Base-by-base conservation (phyloP, 306 rosid species). In the Cicer cuneatum region DNA sequence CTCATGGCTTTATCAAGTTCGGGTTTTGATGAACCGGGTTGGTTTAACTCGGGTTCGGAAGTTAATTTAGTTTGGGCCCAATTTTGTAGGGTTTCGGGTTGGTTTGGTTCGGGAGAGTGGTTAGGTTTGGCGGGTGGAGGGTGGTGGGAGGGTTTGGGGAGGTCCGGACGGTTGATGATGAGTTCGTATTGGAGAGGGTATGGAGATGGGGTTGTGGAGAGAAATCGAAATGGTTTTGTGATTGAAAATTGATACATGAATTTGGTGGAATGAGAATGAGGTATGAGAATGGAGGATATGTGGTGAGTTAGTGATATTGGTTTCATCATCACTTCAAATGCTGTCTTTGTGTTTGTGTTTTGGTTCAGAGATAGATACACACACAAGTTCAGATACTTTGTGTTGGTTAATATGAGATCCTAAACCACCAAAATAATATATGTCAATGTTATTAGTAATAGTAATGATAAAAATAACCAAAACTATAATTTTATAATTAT, bases 171-270 rank as follows among this genome's bases (percentile, higher is more conserved):
- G 78, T 67, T 85, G 85, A 93, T 73, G 52, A 91, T 89, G 69
- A 91, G 49, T n/a, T 93, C 97, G 82, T 93, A 93, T 5, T 93
- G 96, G 24, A 93, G 98, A 2, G 98, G 98, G 78, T 81, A 93
- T 0, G 75, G 88, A 6, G 98, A 85, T 51, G 84, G 80, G 1
- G 68, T 80, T 65, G 93, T 85, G 18, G 90, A 87, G 43, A 88
- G 80, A 10, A 65, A 41, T 2, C 72, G 62, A 5, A 38, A 24
- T 8, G 0, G 43, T 40, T 39, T 21, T 1, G 11, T 7, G 24
- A n/a, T 16, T 13, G 56, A 7, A 0, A 13, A n/a, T 1, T 18
- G 51, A 6, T 12, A 10, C 12, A 47, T 9, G 18, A 42, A 15
- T 14, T 11, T n/a, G 3, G 16, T 56, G 6, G 57, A 8, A 58